phyloP scores from a whole-genome alignment of 768 basidiomycete species.

The Xerocomus spinulosus region DNA sequence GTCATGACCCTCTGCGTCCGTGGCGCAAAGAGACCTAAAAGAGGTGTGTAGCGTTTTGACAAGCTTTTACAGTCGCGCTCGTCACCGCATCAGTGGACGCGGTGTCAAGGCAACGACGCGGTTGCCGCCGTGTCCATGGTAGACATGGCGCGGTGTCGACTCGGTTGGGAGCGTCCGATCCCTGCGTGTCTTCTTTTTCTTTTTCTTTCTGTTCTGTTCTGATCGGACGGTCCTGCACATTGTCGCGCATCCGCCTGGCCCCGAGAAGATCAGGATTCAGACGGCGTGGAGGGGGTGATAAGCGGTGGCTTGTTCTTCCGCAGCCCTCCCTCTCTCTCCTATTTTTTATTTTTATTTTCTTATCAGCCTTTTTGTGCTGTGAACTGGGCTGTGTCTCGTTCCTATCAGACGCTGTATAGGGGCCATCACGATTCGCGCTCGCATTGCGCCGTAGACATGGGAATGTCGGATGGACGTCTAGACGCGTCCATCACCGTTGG shows the following conservation, averaged over 20 bases:
- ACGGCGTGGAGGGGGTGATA: too few relatives aligned
- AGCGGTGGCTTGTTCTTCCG: too few relatives aligned
- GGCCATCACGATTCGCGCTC: not conserved
- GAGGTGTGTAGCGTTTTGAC: not conserved
- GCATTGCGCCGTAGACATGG: not conserved
- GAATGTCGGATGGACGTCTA: not conserved
- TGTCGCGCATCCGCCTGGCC: too few relatives aligned
- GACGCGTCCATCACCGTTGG: too few relatives aligned
- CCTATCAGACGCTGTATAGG: not conserved
- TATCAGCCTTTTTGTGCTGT: not conserved
- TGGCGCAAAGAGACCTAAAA: too few relatives aligned
- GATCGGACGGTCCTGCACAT: too few relatives aligned
- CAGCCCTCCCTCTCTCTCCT: not conserved
- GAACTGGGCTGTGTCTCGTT: not conserved
- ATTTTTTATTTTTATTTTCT: not conserved
- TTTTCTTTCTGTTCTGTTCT: too few relatives aligned
- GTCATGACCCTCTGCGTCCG: too few relatives aligned
- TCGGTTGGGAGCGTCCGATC: not conserved
- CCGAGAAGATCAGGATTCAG: too few relatives aligned
- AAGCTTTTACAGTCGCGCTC: not conserved
- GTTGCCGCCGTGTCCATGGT: too few relatives aligned
- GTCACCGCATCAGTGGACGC: too few relatives aligned
- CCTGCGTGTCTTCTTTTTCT: not conserved
- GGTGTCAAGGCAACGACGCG: not conserved
- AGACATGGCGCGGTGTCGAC: slow-evolving; percentile 13